phyloP scores from a whole-genome alignment of 2,329 filamentous ascomycete genomes.

The Penicillium sp. region DNA sequence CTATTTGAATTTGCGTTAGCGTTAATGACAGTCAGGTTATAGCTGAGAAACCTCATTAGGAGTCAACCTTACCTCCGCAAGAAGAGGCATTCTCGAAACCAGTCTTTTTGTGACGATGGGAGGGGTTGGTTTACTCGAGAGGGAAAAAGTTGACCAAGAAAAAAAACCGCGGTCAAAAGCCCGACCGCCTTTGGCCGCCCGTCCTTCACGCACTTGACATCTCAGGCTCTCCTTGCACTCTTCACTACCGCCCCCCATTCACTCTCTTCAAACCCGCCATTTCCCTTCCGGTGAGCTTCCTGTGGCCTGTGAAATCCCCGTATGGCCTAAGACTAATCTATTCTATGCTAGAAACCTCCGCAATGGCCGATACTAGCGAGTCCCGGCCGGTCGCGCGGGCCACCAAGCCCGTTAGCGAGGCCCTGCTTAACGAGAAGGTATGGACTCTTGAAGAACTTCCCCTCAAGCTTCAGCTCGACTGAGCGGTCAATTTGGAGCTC shows the following conservation, averaged over 20 bases:
- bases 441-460: constrained; percentile 1
- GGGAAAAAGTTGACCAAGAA: constrained; percentile 21
- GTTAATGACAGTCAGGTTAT: constrained; percentile 9
- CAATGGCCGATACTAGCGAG: constrained; percentile 62
- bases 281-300: constrained; percentile 18
- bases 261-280: constrained; percentile 23
- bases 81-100: constrained; percentile 38
- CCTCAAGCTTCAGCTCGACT: background rate
- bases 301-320: too few relatives aligned
- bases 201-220: constrained; percentile 29
- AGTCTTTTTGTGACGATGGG: constrained; percentile 16
- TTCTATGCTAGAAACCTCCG: constrained; percentile 29
- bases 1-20: constrained; percentile 31
- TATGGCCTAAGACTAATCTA: constrained; percentile 17
- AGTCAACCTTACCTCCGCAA: constrained; percentile 39
- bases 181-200: constrained; percentile 43
- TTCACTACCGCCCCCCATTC: constrained; percentile 19
- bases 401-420: constrained; percentile 87
- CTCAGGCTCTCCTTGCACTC: constrained; percentile 29
- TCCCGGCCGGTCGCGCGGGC: constrained; percentile 66
- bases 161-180: constrained; percentile 38
- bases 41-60: constrained; percentile 1
- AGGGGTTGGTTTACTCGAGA: constrained; percentile 16
- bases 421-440: constrained; percentile 99
- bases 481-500: background rate